These are phyloP conservation scores for Cercis canadensis DNA, from an alignment of 306 rosid species.

Conservation along the genomic window DNA sequence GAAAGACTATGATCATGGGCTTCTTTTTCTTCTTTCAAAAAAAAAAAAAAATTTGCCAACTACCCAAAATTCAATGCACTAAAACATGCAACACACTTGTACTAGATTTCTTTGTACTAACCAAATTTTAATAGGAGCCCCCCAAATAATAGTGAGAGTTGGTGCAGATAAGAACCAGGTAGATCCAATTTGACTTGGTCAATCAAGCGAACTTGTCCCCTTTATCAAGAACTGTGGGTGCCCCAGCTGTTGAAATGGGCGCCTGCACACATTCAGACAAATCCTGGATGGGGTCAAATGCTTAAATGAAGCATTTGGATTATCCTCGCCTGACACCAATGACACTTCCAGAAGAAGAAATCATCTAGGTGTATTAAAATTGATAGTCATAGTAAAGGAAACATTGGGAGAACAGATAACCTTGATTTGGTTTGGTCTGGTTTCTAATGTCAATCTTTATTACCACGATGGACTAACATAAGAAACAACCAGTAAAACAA, in stretches of 20 bases:
- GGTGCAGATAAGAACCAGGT: slow-evolving; percentile 30
- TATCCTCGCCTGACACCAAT: slow-evolving; percentile 30
- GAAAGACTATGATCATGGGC: not conserved
- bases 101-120: slow-evolving; percentile 5
- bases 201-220: slow-evolving; percentile 33
- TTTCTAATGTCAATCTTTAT: not conserved
- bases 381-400: slow-evolving; percentile 1
- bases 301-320: slow-evolving; percentile 28
- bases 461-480: not conserved
- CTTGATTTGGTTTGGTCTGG: not conserved
- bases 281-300: slow-evolving; percentile 25
- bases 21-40: not conserved
- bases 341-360: slow-evolving; percentile 21
- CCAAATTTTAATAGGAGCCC: slow-evolving; percentile 27
- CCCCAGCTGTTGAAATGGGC: slow-evolving; percentile 41
- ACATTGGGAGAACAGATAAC: not conserved
- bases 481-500: slow-evolving; percentile 4
- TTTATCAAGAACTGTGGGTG: slow-evolving; percentile 38
- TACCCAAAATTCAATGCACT: not conserved
- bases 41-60: too few species aligned
- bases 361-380: slow-evolving; percentile 12
- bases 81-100: not conserved
- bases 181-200: slow-evolving; percentile 27
- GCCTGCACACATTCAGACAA: slow-evolving; percentile 31
- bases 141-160: not conserved